Percentiles rank a stretch among this genome's conserved stretches.
Evolutionary conservation across 495 filamentous ascomycete genomes (phyloP).

Genomic region (Penicillium crystallinum): DNA sequence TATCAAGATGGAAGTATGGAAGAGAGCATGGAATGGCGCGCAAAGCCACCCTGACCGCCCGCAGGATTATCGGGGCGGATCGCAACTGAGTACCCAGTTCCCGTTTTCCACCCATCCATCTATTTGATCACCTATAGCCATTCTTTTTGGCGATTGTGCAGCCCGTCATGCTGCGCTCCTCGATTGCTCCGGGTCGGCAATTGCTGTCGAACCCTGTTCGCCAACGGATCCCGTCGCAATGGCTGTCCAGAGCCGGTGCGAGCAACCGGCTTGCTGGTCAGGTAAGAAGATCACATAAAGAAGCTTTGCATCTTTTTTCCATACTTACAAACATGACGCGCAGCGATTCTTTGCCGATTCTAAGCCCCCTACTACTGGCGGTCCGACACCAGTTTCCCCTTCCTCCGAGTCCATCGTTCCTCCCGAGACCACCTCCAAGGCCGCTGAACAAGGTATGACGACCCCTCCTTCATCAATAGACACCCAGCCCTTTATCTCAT

Average conservation of each 20-base stretch:
- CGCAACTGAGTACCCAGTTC: slow-evolving; percentile 39
- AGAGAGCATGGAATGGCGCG: slow-evolving; percentile 9
- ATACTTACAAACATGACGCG: neutral
- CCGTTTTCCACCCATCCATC: slow-evolving; percentile 32
- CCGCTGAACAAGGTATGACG: slow-evolving; percentile 42
- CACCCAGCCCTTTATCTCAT: slow-evolving; percentile 3
- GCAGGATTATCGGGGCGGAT: slow-evolving; percentile 41
- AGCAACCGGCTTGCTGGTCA: slow-evolving; percentile 40
- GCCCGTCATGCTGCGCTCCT: slow-evolving; percentile 49
- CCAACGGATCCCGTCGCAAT: slow-evolving; percentile 43
- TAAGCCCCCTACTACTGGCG: slow-evolving; percentile 29
- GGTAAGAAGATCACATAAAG: slow-evolving; percentile 30
- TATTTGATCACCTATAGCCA: slow-evolving; percentile 22
- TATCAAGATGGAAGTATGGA: neutral
- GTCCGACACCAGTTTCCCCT: slow-evolving; percentile 39
- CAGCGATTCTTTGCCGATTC: slow-evolving; percentile 45
- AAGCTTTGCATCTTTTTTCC: slow-evolving; percentile 9
- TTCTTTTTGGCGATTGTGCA: slow-evolving; percentile 37
- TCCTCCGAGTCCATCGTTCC: slow-evolving; percentile 52
- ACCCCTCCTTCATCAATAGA: slow-evolving; percentile 14
- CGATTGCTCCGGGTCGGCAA: slow-evolving; percentile 42
- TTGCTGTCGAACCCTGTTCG: slow-evolving; percentile 39
- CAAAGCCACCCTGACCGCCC: slow-evolving; percentile 25
- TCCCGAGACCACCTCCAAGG: slow-evolving; percentile 57
- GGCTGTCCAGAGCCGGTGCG: slow-evolving; percentile 40